Evolutionary conservation across 495 filamentous ascomycete genomes (phyloP).

Genomic region (Letharia lupina): DNA sequence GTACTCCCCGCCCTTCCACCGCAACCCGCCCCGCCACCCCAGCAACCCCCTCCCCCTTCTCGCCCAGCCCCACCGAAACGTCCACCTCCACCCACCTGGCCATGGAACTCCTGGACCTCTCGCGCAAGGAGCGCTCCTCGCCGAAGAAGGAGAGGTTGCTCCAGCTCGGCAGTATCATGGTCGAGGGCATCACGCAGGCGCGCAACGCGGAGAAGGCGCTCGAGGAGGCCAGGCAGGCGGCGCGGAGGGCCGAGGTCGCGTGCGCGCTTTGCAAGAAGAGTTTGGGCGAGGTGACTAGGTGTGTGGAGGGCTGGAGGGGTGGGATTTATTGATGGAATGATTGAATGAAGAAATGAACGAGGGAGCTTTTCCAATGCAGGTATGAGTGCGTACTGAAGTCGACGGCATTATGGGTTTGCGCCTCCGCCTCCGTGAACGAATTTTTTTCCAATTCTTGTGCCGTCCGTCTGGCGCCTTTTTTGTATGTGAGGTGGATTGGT

Average conservation of each 20-base stretch:
- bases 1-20: background rate
- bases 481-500: background rate
- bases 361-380: background rate
- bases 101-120: slow-evolving; percentile 32
- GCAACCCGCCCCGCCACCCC: background rate
- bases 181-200: slow-evolving; percentile 31
- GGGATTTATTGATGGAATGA: slow-evolving; percentile 9
- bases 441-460: background rate
- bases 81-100: slow-evolving; percentile 29
- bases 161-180: slow-evolving; percentile 30
- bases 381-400: background rate
- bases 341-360: background rate
- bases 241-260: slow-evolving; percentile 29
- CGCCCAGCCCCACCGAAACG: slow-evolving; percentile 3
- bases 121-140: slow-evolving; percentile 27
- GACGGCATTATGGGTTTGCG: no score
- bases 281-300: slow-evolving; percentile 30
- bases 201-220: slow-evolving; percentile 33
- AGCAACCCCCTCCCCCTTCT: slow-evolving; percentile 10
- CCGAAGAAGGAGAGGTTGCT: slow-evolving; percentile 29
- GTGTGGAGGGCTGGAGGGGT: slow-evolving; percentile 28
- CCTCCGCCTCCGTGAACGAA: background rate
- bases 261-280: slow-evolving; percentile 27
- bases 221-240: slow-evolving; percentile 32
- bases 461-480: background rate